Conservation (phyloP, 306 rosid species). For the Senna siamea region DNA sequence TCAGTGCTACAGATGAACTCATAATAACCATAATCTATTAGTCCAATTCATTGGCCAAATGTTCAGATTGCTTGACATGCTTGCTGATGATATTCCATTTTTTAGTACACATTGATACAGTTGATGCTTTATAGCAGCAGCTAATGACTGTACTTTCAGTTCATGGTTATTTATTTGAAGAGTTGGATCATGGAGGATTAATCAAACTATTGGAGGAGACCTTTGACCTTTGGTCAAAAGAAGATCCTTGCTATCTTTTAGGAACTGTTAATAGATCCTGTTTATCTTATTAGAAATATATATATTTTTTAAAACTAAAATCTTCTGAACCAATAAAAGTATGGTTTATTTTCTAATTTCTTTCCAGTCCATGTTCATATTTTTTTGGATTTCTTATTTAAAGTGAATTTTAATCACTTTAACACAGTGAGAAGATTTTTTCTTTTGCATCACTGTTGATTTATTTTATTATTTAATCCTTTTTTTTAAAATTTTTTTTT, state of each 20-base stretch:
- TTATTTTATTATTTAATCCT: neutral
- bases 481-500: neutral
- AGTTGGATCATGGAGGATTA: neutral
- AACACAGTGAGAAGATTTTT: neutral
- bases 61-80: neutral
- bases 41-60: neutral
- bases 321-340: neutral
- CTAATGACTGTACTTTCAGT: neutral
- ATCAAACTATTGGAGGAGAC: neutral
- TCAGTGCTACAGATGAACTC: neutral
- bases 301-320: too few relatives aligned
- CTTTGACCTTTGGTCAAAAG: neutral
- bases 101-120: neutral
- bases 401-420: neutral
- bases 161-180: neutral
- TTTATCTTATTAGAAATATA: neutral
- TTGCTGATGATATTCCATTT: neutral
- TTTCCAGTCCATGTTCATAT: constrained; percentile 2
- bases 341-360: constrained; percentile 3
- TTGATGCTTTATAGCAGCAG: neutral
- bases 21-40: neutral
- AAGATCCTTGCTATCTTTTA: neutral
- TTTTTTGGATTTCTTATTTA: constrained; percentile 5
- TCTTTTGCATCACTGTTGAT: neutral
- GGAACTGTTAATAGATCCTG: neutral